Evolutionary conservation across 495 filamentous ascomycete species (phyloP), one percentile per base, ranked within the genome.

Genomic region (Annulohypoxylon moriforme): DNA sequence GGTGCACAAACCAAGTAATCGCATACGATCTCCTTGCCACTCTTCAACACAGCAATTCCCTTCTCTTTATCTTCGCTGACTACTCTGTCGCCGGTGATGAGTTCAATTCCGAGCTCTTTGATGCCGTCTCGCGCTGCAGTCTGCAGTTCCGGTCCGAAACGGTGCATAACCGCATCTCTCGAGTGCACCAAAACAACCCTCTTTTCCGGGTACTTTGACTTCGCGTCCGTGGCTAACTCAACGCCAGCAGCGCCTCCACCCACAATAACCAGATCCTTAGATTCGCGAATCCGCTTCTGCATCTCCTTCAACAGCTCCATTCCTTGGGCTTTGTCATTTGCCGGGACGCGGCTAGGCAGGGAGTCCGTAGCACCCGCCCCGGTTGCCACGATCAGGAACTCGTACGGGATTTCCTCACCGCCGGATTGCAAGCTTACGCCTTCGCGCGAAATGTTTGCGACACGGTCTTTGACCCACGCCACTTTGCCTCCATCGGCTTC

Each of bases 191-290:
- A 77, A 0, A 81, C 81, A 22, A 90, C 84, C 3, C 83, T 76
- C 77, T 90, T 90, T 0, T 87, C 85, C 0, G 85, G 86, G 63
- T 87, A 89, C 18, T 79, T 78, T 18, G 82, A 83, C 77, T 89
- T 90, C 46, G 89, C 78, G 70, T 91, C 89, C 4, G 84, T 82
- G 0, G 88, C 87, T 73, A 89, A 77, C 76, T 91, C 85, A 0
- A 90, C 83, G 1, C 89, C 89, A 0, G 89, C 87, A 4, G 89
- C 86, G 1, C 89, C 89, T 1, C 86, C 89, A 2, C 89, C 89
- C 1, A 89, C 83, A 18, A 91, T 82, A 4, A 86, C 78, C 56
- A 90, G 82, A 0, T 81, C 83, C 24, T 80, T 72, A 1, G 85
- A 74, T 7, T 72, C 57, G n/a, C 69, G 56, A 20, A 86, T 82